Percentiles rank a stretch among this genome's conserved stretches.
Evolutionary conservation across 2,329 filamentous ascomycete genomes (phyloP).

Genomic region (Verticillium dahliae): DNA sequence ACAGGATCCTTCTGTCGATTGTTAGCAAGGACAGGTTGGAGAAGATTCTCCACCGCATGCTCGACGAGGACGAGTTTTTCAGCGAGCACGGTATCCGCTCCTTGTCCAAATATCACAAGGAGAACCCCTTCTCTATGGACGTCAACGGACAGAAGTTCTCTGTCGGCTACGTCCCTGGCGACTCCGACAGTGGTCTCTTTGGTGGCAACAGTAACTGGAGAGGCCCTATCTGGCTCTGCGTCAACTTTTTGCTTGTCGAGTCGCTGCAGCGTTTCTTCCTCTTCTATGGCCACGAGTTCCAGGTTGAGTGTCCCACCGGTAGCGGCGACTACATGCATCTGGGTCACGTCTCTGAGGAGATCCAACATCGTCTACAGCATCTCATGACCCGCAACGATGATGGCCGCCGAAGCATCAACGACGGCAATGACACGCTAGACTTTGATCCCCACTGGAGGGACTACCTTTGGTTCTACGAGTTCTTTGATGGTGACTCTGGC

Average conservation of each 20-base stretch:
- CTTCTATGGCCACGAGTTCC: slow-evolving; percentile 83
- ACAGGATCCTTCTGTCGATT: slow-evolving; percentile 80
- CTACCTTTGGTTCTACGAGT: slow-evolving; percentile 93
- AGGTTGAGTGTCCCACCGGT: slow-evolving; percentile 89
- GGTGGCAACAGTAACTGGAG: slow-evolving; percentile 98
- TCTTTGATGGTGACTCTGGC: slow-evolving; percentile 89
- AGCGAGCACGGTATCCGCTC: slow-evolving; percentile 87
- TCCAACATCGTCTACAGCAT: slow-evolving; percentile 91
- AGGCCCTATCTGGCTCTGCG: slow-evolving; percentile 90
- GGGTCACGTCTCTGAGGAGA: slow-evolving; percentile 87
- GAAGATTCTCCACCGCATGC: slow-evolving; percentile 84
- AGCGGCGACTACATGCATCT: slow-evolving; percentile 95
- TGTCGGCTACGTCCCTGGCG: slow-evolving; percentile 87
- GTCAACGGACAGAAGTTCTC: slow-evolving; percentile 87
- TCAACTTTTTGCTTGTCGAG: slow-evolving; percentile 92
- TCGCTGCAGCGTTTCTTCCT: slow-evolving; percentile 93
- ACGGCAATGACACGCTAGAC: slow-evolving; percentile 76
- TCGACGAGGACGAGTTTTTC: slow-evolving; percentile 90
- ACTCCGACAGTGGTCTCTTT: slow-evolving; percentile 91
- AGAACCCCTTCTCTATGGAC: slow-evolving; percentile 89
- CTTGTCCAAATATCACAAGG: slow-evolving; percentile 83
- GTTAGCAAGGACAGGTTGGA: slow-evolving; percentile 90
- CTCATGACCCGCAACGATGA: slow-evolving; percentile 80
- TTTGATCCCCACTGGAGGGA: slow-evolving; percentile 93
- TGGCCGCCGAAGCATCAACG: slow-evolving; percentile 83